Conservation (phyloP, 2,329 filamentous ascomycete genomes). For the Verticillium albo-atrum region DNA sequence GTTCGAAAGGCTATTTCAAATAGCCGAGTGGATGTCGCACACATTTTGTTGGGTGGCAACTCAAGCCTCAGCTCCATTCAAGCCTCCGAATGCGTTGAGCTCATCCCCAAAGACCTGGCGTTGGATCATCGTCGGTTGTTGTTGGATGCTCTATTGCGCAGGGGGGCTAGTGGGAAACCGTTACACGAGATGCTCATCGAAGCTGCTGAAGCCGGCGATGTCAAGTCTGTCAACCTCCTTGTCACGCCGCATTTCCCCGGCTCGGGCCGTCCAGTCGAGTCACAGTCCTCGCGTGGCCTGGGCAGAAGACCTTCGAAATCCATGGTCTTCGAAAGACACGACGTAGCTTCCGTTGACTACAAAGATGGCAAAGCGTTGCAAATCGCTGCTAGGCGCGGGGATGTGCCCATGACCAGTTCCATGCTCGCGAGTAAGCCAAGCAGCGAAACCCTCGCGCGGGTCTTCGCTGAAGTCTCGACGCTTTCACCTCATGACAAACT, state of each 20-base stretch:
- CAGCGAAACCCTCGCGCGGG: conserved; percentile 38
- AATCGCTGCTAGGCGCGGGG: conserved; percentile 40
- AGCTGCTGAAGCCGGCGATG: conserved; percentile 42
- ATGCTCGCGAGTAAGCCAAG: conserved; percentile 44
- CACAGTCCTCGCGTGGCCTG: neutral
- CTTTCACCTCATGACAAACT: conserved; percentile 39
- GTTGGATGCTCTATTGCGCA: conserved; percentile 41
- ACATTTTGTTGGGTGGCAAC: conserved; percentile 40
- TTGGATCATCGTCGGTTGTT: conserved; percentile 40
- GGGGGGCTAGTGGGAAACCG: conserved; percentile 42
- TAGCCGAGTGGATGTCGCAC: conserved; percentile 41
- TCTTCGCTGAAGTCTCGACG: conserved; percentile 43
- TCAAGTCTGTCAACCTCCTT: conserved; percentile 42
- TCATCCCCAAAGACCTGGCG: conserved; percentile 42
- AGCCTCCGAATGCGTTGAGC: conserved; percentile 45
- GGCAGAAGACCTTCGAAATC: conserved; percentile 14
- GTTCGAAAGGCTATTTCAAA: conserved; percentile 43
- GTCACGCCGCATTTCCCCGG: conserved; percentile 43
- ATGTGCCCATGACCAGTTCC: conserved; percentile 36
- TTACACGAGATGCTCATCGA: conserved; percentile 47
- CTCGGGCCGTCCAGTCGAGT: conserved; percentile 12
- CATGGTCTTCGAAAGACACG: conserved; percentile 36
- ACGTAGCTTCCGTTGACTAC: conserved; percentile 47
- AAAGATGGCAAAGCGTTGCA: conserved; percentile 47
- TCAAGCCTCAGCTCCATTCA: conserved; percentile 35